Conservation (phyloP, 2,329 filamentous ascomycete genomes). For the Teratosphaeria pseudoeucalypti region DNA sequence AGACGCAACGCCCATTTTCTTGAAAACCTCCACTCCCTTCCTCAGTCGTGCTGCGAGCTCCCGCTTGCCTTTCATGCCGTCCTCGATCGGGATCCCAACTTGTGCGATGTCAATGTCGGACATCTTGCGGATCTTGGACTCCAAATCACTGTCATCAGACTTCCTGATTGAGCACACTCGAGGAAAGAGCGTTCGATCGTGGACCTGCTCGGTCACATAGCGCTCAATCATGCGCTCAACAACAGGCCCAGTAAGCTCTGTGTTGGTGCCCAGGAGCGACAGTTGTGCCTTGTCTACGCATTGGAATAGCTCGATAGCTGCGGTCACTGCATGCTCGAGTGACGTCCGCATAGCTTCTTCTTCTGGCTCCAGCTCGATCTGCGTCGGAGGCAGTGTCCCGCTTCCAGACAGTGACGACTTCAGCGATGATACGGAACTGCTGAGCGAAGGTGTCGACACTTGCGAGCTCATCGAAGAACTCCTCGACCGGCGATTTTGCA, state of each 20-base stretch:
- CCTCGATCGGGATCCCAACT: slow-evolving; percentile 77
- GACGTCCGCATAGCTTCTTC: slow-evolving; percentile 83
- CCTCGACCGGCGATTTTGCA: slow-evolving; percentile 43
- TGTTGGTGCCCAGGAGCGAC: slow-evolving; percentile 81
- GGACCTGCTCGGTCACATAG: slow-evolving; percentile 86
- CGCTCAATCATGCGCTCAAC: slow-evolving; percentile 92
- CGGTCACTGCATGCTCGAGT: slow-evolving; percentile 82
- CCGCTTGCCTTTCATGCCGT: slow-evolving; percentile 66
- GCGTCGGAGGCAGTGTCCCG: slow-evolving; percentile 36
- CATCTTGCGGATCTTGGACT: slow-evolving; percentile 87
- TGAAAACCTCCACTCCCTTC: slow-evolving; percentile 77
- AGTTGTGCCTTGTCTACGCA: slow-evolving; percentile 91
- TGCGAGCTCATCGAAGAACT: slow-evolving; percentile 26
- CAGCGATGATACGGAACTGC: slow-evolving; percentile 24
- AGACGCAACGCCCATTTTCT: slow-evolving; percentile 65
- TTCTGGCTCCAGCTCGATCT: slow-evolving; percentile 70
- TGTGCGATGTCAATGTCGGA: slow-evolving; percentile 88
- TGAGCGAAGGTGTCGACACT: slow-evolving; percentile 23
- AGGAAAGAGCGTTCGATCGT: slow-evolving; percentile 74
- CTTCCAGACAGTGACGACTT: slow-evolving; percentile 27
- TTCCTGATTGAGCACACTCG: slow-evolving; percentile 67
- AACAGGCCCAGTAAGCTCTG: slow-evolving; percentile 80
- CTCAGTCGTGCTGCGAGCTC: slow-evolving; percentile 68
- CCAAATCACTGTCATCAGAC: slow-evolving; percentile 75
- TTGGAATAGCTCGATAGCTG: slow-evolving; percentile 92